Evolutionary conservation across 768 basidiomycete species (phyloP).

Genomic region (Leccinum subgranulosum): DNA sequence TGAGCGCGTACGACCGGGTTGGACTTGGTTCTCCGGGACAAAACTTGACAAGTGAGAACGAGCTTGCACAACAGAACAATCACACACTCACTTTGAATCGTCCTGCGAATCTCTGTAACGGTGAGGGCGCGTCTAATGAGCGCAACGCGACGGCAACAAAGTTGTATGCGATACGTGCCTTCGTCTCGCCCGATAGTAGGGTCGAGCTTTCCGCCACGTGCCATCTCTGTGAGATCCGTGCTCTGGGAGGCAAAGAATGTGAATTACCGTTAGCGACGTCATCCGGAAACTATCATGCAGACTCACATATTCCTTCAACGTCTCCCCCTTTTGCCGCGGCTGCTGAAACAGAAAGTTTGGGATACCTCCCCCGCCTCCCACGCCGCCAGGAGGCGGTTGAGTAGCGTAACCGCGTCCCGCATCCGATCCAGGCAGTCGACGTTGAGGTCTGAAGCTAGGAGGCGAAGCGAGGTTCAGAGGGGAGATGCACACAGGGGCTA

Average conservation of each 20-base stretch:
- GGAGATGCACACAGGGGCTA: no score
- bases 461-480: no score
- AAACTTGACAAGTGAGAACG: conserved; percentile 41
- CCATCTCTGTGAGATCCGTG: conserved; percentile 80
- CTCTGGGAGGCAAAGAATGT: conserved; percentile 43
- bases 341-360: conserved; percentile 45
- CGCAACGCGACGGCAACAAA: background rate
- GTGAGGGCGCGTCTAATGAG: background rate
- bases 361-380: no score
- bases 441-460: no score
- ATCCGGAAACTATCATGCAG: conserved; percentile 5
- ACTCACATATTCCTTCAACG: conserved; percentile 75
- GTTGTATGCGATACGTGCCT: conserved; percentile 37
- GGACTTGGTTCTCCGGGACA: conserved; percentile 86
- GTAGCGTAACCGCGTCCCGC: no score
- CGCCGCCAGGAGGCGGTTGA: no score
- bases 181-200: conserved; percentile 85
- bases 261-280: background rate
- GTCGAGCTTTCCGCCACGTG: conserved; percentile 73
- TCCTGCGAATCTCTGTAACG: conserved; percentile 75
- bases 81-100: conserved; percentile 73
- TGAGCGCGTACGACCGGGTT: conserved; percentile 71
- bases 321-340: conserved; percentile 77
- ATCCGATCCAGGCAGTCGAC: no score
- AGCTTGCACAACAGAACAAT: background rate